Base-by-base conservation (phyloP, 768 basidiomycete genomes). In the Phylloporus scabripes region DNA sequence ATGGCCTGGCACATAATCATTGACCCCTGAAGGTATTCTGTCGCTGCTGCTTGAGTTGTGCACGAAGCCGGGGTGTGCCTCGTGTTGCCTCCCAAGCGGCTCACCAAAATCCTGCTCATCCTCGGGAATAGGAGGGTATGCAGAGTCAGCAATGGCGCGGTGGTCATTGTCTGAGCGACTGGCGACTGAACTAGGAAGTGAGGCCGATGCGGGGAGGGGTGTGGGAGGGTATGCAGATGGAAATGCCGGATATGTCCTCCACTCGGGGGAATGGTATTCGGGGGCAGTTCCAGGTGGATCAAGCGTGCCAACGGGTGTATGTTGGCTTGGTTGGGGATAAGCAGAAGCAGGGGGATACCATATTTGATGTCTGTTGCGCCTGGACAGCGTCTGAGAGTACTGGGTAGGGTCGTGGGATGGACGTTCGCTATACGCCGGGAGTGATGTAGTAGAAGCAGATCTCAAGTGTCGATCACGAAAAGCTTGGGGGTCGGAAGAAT, bases 171-270 rank as follows among this genome's bases (percentile, higher is more conserved):
- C 43, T 20, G 43, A 46, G 29, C 48, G 48, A 12, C 46, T 11
- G 12, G 44, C 50, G 15, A 55, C 44, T 17, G 48, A 60, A 8
- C 39, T 43, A 50, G 63, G 69, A 41, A 71, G 68, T 17, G 60
- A 63, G 21, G 70, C 57, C 3, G 72, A 64, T 15, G 66, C 64
- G 18, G 69, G 69, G n/a, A 80, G 56, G 10, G 85, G 85, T 12
- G 83, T 87, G 0, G 83, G 73, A 8, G 85, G 86, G 58, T 89
- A 89, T 29, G 87, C 87, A 5, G 87, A 80, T 26, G 87, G 87
- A 45, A 87, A 83, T 15, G 82, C 72, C 11, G 85, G 85, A 56
- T 87, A 89, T 60, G 78, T 70, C 49, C 83, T 69, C 85, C 85
- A 88, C 54, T 88, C 85, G 34, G 84, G 79, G n/a, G 59, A 64